Conservation (phyloP, 257 asterid genomes). For the Asclepias syriaca region DNA sequence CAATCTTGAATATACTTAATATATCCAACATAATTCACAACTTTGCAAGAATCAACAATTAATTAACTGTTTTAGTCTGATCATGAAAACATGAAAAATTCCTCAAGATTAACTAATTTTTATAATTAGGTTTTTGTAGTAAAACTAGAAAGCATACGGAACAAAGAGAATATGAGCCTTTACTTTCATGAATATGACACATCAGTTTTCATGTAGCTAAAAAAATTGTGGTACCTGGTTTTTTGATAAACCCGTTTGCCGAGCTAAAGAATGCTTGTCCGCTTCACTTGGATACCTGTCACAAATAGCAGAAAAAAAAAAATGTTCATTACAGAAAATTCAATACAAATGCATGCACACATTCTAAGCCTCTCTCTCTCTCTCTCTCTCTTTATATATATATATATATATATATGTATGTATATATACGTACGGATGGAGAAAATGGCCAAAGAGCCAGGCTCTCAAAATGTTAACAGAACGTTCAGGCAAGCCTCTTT, state of each 20-base stretch:
- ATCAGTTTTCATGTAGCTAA: conserved; percentile 22
- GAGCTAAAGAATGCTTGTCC: conserved; percentile 90
- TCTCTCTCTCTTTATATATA: no score
- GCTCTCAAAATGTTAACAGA: conserved; percentile 60
- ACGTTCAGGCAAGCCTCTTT: conserved; percentile 77
- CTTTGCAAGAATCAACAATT: background rate
- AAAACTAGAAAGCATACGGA: conserved; percentile 8
- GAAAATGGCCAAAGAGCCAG: conserved; percentile 89
- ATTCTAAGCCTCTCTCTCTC: no score
- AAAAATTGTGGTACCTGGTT: conserved; percentile 64
- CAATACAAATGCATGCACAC: conserved; percentile 4
- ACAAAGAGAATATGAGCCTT: conserved; percentile 12
- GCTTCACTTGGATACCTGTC: conserved; percentile 92
- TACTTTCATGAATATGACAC: conserved; percentile 41
- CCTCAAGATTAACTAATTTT: no score
- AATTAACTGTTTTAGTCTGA: background rate
- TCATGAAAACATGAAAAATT: no score
- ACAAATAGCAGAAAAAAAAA: background rate
- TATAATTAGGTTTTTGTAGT: background rate
- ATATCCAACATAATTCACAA: no score
- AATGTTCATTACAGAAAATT: background rate
- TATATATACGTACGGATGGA: conserved; percentile 35
- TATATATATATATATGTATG: no score
- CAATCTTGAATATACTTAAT: background rate
- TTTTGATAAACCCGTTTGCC: conserved; percentile 91